Evolutionary conservation across 139 green algal species (phyloP).

Genomic region (Zygnema circumcarinatum): DNA sequence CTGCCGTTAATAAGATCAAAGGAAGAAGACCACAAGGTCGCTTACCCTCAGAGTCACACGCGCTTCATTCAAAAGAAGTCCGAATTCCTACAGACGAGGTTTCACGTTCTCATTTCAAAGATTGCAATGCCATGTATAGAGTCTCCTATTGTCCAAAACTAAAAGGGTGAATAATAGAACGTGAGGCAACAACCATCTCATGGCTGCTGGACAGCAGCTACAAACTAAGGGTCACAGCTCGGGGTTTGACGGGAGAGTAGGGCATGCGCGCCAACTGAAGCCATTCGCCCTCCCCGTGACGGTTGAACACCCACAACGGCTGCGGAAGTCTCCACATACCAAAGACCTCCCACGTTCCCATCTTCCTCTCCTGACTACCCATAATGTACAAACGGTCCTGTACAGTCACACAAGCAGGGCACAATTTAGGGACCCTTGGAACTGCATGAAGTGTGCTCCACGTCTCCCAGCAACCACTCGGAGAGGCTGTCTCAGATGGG

Average conservation of each 20-base stretch:
- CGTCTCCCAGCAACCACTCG: background rate
- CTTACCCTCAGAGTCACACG: no score
- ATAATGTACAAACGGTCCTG: background rate
- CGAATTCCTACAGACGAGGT: no score
- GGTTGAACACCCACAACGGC: background rate
- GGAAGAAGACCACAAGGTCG: no score
- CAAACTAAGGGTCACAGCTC: background rate
- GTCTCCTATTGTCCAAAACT: no score
- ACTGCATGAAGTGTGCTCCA: background rate
- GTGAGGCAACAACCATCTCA: no score
- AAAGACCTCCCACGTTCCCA: background rate
- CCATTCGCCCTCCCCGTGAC: background rate
- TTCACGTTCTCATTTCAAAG: no score
- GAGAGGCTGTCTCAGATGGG: background rate
- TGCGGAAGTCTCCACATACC: background rate
- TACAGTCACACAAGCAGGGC: background rate
- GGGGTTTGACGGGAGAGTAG: background rate
- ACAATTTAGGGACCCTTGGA: background rate
- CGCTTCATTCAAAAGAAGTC: no score
- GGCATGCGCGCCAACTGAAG: background rate
- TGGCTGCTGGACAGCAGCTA: no score
- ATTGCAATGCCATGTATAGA: no score
- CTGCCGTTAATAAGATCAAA: no score
- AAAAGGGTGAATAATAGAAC: no score
- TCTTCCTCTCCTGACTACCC: background rate